phyloP scores from a whole-genome alignment of 768 basidiomycete genomes.

The Russula earlei region DNA sequence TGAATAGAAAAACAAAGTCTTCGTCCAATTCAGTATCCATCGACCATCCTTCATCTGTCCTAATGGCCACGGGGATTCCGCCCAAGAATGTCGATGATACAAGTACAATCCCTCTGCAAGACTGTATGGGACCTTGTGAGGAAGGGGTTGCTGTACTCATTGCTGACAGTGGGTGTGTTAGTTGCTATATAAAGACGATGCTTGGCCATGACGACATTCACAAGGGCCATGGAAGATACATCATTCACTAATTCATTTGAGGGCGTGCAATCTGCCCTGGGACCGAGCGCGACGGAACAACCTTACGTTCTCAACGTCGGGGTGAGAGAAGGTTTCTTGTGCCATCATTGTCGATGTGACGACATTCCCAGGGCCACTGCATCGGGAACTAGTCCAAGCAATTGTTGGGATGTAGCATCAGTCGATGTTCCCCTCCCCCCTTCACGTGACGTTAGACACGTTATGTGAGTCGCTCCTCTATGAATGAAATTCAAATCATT shows the following conservation, averaged over 20 bases:
- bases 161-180: not conserved
- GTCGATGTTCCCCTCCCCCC: no score
- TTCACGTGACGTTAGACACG: no score
- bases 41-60: not conserved
- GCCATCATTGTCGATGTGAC: no score
- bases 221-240: not conserved
- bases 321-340: constrained; percentile 2
- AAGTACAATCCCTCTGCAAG: not conserved
- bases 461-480: no score
- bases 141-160: not conserved
- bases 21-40: not conserved
- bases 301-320: not conserved
- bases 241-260: not conserved
- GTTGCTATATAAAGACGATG: no score
- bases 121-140: not conserved
- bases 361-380: no score
- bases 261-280: not conserved
- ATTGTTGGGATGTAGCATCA: no score
- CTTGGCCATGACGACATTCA: not conserved
- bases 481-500: no score
- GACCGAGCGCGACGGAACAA: not conserved
- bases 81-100: not conserved
- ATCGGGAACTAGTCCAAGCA: no score
- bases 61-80: not conserved
- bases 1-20: no score